phyloP scores from a whole-genome alignment of 805 yeast species.

The Saturnispora sanitii region DNA sequence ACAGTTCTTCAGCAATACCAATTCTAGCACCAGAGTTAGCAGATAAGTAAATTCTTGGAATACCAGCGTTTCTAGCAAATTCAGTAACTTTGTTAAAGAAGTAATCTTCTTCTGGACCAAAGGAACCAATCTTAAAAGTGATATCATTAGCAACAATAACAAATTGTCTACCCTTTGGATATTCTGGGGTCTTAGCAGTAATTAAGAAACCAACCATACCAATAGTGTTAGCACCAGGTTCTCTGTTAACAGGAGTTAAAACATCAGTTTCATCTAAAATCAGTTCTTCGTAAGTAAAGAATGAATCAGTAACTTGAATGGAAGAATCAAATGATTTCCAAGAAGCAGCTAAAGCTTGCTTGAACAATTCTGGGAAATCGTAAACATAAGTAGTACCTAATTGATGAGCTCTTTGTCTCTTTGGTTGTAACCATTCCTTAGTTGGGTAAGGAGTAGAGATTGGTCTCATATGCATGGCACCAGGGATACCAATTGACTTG shows the following conservation, averaged over 20 bases:
- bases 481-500: slow-evolving; percentile 90
- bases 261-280: slow-evolving; percentile 74
- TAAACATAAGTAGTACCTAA: slow-evolving; percentile 98
- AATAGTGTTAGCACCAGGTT: slow-evolving; percentile 88
- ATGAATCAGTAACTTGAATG: slow-evolving; percentile 60
- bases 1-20: slow-evolving; percentile 93
- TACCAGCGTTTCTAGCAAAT: slow-evolving; percentile 79
- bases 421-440: slow-evolving; percentile 96
- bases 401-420: slow-evolving; percentile 95
- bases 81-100: slow-evolving; percentile 91
- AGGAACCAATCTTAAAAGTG: slow-evolving; percentile 96
- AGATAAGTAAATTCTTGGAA: slow-evolving; percentile 90
- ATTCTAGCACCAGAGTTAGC: slow-evolving; percentile 99
- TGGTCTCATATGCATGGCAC: slow-evolving; percentile 94
- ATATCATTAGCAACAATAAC: slow-evolving; percentile 93
- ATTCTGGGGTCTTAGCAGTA: slow-evolving; percentile 89
- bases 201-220: slow-evolving; percentile 98
- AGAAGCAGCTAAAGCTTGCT: slow-evolving; percentile 75
- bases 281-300: slow-evolving; percentile 72
- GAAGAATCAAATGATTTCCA: slow-evolving; percentile 65
- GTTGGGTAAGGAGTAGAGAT: slow-evolving; percentile 95
- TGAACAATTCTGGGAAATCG: slow-evolving; percentile 98
- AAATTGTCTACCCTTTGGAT: slow-evolving; percentile 92
- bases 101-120: slow-evolving; percentile 92
- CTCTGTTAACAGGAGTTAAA: slow-evolving; percentile 83